Evolutionary conservation across 2,329 filamentous ascomycete genomes (phyloP).

Genomic region (Cladosporium austrohemisphaericum): DNA sequence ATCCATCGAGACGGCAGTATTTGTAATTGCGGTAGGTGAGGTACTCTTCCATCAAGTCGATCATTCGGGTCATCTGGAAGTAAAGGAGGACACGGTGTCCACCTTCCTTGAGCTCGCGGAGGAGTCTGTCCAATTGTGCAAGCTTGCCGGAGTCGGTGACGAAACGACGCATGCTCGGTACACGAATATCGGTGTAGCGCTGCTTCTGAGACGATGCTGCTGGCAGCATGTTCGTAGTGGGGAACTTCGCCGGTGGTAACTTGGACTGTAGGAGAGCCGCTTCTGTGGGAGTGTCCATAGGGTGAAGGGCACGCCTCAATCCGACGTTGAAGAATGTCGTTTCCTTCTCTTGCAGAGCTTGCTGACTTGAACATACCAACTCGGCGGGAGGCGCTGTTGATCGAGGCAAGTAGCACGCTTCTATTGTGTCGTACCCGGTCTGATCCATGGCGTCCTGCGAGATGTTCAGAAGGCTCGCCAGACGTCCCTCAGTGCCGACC

Average conservation of each 20-base stretch:
- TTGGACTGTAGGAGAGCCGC: conserved; percentile 70
- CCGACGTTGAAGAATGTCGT: conserved; percentile 72
- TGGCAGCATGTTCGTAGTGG: conserved; percentile 65
- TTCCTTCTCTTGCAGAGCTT: conserved; percentile 61
- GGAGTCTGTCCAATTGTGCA: conserved; percentile 79
- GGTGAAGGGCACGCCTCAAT: conserved; percentile 73
- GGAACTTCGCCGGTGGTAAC: conserved; percentile 62
- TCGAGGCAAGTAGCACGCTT: conserved; percentile 73
- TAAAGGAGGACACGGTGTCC: conserved; percentile 93
- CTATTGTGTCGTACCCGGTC: conserved; percentile 71
- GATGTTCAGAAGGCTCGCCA: conserved; percentile 76
- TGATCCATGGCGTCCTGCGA: conserved; percentile 61
- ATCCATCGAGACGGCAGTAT: conserved; percentile 93
- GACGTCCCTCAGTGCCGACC: conserved; percentile 66
- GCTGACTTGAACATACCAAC: conserved; percentile 68
- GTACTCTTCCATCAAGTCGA: conserved; percentile 98
- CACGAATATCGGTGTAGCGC: conserved; percentile 83
- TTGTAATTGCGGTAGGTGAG: conserved; percentile 98
- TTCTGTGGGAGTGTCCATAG: conserved; percentile 61
- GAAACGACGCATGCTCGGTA: conserved; percentile 95
- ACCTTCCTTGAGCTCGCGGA: conserved; percentile 85
- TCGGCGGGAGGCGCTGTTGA: conserved; percentile 84
- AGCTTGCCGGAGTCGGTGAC: conserved; percentile 97
- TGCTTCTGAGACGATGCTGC: conserved; percentile 74
- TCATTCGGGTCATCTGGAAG: conserved; percentile 99